Percentiles rank a stretch among this genome's conserved stretches.
phyloP scores from a whole-genome alignment of 1,139 yeast species.

The Candida pseudoviswanathii region DNA sequence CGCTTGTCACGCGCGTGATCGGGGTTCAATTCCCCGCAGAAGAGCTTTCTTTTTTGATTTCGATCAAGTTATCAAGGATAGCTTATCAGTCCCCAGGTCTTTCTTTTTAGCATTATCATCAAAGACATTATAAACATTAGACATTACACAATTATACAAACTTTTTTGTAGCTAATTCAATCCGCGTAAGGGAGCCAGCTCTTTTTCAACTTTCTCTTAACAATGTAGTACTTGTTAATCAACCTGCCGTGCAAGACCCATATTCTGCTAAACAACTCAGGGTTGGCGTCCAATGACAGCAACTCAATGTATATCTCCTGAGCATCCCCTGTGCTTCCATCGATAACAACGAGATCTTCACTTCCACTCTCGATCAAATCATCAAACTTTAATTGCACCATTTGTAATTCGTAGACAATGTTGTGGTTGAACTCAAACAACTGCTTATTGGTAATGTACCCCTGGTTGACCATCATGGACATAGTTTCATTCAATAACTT shows the following conservation, averaged over 20 bases:
- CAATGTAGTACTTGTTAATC: conserved; percentile 1
- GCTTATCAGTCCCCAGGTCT: too few relatives aligned
- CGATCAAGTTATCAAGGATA: too few relatives aligned
- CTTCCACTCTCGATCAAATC: conserved; percentile 2
- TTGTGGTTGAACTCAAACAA: conserved; percentile 1
- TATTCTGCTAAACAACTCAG: conserved; percentile 1
- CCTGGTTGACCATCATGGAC: neutral
- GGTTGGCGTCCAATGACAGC: conserved; percentile 1
- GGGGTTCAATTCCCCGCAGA: too few relatives aligned
- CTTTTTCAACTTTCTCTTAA: neutral
- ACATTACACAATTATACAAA: neutral
- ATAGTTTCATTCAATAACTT: neutral
- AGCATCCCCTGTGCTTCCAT: conserved; percentile 1
- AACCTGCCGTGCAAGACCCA: neutral
- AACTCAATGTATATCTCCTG: conserved; percentile 1
- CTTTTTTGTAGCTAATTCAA: neutral
- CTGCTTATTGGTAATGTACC: neutral
- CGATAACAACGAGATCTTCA: neutral
- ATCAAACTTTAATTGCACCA: conserved; percentile 2
- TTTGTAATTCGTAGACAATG: conserved; percentile 2
- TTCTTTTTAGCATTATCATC: neutral
- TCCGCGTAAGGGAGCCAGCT: conserved; percentile 1
- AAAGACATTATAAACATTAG: neutral
- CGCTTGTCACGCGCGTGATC: too few relatives aligned
- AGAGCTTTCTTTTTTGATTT: too few relatives aligned